These are phyloP conservation scores for Picea sitchensis DNA, from an alignment of 75 land plant genomes.

Conservation along the genomic window DNA sequence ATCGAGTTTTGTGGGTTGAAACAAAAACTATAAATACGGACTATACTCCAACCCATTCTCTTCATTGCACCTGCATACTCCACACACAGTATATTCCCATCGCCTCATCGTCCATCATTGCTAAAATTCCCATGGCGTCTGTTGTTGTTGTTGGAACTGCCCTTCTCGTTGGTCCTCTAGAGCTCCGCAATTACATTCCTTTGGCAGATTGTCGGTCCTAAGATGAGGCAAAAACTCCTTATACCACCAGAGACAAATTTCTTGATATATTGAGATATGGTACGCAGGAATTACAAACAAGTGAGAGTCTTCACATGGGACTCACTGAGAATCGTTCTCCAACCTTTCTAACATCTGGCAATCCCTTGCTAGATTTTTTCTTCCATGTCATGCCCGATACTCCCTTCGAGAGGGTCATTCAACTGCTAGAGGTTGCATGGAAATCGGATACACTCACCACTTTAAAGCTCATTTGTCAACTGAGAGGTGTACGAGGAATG, in stretches of 20 bases:
- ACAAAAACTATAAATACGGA: too few species aligned
- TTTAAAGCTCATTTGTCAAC: slow-evolving; percentile 64
- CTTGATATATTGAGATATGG: neutral
- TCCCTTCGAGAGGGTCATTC: slow-evolving; percentile 8
- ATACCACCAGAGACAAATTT: neutral
- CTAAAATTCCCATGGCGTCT: neutral
- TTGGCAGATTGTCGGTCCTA: neutral
- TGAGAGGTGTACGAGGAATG: slow-evolving; percentile 71
- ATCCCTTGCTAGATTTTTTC: slow-evolving; percentile 75
- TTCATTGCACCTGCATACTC: too few species aligned
- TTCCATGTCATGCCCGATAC: slow-evolving; percentile 71
- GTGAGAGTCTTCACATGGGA: neutral
- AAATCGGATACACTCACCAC: slow-evolving; percentile 40
- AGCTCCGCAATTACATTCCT: neutral
- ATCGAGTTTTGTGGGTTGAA: too few species aligned
- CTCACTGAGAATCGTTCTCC: slow-evolving; percentile 65
- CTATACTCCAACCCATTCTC: too few species aligned
- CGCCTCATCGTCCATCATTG: too few species aligned
- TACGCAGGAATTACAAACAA: neutral
- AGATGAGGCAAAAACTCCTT: neutral
- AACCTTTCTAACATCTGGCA: slow-evolving; percentile 51
- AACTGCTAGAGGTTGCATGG: slow-evolving; percentile 47
- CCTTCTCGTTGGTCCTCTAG: neutral
- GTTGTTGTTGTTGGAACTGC: neutral
- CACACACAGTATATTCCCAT: too few species aligned